Evolutionary conservation across 2,329 filamentous ascomycete species (phyloP).

Genomic region (Monilinia aucupariae): DNA sequence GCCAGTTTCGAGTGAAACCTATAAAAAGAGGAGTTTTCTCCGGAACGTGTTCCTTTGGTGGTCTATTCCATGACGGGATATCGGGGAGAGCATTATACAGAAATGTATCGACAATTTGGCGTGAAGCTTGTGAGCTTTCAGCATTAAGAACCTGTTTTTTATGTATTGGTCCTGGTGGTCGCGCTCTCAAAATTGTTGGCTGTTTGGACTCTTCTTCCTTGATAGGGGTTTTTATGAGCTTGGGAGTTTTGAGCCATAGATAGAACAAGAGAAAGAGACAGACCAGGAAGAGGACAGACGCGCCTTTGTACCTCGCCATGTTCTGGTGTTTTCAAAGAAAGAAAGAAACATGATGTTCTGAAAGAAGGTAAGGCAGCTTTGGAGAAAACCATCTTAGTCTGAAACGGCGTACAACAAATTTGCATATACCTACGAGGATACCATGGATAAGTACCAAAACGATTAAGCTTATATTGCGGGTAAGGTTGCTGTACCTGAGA

Average conservation of each 20-base stretch:
- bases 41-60: conserved; percentile 38
- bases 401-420: neutral
- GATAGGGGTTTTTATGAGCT: neutral
- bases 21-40: conserved; percentile 49
- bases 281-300: neutral
- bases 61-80: conserved; percentile 38
- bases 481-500: neutral
- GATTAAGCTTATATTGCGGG: neutral
- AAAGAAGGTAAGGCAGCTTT: neutral
- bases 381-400: neutral
- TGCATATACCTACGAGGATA: neutral
- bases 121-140: neutral
- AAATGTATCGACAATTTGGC: conserved; percentile 4
- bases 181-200: neutral
- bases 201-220: neutral
- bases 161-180: conserved; percentile 5
- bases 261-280: neutral
- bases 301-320: conserved; percentile 1
- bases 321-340: neutral
- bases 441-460: neutral
- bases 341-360: neutral
- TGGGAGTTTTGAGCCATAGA: neutral
- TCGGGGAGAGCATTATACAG: neutral
- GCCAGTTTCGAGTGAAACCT: conserved; percentile 53
- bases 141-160: neutral